These are phyloP conservation scores for Epichloe scottii DNA, from an alignment of 2,329 filamentous ascomycete species.

Conservation along the genomic window DNA sequence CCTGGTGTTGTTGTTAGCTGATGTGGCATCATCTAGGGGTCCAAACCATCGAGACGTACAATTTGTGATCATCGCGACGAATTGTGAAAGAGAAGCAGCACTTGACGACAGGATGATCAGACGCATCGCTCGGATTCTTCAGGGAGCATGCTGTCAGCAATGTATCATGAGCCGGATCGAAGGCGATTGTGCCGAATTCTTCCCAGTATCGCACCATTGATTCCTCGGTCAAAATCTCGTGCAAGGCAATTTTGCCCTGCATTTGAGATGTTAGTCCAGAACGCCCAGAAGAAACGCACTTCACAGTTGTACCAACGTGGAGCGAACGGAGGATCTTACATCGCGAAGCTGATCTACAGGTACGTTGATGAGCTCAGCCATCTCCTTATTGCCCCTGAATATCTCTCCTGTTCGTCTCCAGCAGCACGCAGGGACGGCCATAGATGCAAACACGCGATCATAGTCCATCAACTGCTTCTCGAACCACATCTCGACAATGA, in stretches of 20 bases:
- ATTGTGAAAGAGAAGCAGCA: slow-evolving; percentile 99
- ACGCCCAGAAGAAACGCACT: not conserved
- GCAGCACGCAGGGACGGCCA: slow-evolving; percentile 96
- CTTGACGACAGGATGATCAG: slow-evolving; percentile 61
- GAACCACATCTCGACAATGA: slow-evolving; percentile 98
- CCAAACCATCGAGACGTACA: slow-evolving; percentile 48
- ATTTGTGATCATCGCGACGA: slow-evolving; percentile 84
- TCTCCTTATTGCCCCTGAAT: slow-evolving; percentile 94
- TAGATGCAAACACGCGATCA: slow-evolving; percentile 94
- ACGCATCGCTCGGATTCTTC: slow-evolving; percentile 63
- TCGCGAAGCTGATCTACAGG: slow-evolving; percentile 84
- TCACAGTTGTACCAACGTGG: not conserved
- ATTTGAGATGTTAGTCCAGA: not conserved
- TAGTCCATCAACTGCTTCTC: slow-evolving; percentile 95
- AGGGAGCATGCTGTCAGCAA: slow-evolving; percentile 87
- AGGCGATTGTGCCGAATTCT: slow-evolving; percentile 95
- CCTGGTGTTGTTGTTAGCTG: slow-evolving; percentile 31
- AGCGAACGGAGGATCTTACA: slow-evolving; percentile 40
- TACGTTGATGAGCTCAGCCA: slow-evolving; percentile 91
- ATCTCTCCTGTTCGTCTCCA: slow-evolving; percentile 97
- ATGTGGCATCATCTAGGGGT: too few species aligned
- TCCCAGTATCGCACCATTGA: slow-evolving; percentile 97
- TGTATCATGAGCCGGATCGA: slow-evolving; percentile 86
- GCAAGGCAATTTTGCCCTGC: slow-evolving; percentile 84
- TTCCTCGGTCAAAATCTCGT: slow-evolving; percentile 91